Evolutionary conservation across 1,284 basidiomycete species (phyloP).

Genomic region (Apiotrichum montevideense): DNA sequence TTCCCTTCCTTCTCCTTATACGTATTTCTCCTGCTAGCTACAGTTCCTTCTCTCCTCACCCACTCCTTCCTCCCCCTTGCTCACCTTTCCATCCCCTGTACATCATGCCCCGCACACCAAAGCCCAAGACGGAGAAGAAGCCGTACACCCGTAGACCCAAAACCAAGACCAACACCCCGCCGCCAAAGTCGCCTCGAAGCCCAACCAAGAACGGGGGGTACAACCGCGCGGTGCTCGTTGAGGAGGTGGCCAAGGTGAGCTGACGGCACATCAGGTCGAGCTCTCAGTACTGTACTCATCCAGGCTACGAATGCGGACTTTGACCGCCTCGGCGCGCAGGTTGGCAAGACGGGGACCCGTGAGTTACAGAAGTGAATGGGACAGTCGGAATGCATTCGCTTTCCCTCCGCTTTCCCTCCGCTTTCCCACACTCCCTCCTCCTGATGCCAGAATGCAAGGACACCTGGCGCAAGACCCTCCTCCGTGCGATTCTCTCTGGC

Average conservation of each 20-base stretch:
- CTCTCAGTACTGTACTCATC: too few relatives aligned
- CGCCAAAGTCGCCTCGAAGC: too few relatives aligned
- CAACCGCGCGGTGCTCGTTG: slow-evolving; percentile 7
- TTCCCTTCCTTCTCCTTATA: too few relatives aligned
- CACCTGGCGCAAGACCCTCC: slow-evolving; percentile 32
- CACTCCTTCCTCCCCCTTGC: too few relatives aligned
- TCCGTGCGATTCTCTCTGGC: slow-evolving; percentile 16
- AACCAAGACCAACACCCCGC: background rate
- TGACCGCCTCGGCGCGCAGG: background rate
- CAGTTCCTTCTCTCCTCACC: too few relatives aligned
- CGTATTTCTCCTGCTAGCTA: too few relatives aligned
- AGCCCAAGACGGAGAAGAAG: background rate
- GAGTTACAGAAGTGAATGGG: too few relatives aligned
- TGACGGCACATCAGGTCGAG: too few relatives aligned
- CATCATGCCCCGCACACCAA: background rate
- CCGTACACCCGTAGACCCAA: background rate
- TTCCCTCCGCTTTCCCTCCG: too few relatives aligned
- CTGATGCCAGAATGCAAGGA: slow-evolving; percentile 22
- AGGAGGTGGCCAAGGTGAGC: slow-evolving; percentile 7
- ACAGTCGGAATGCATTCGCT: too few relatives aligned
- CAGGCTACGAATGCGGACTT: slow-evolving; percentile 9
- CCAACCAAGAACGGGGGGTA: background rate
- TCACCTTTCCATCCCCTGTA: too few relatives aligned
- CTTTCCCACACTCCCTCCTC: background rate
- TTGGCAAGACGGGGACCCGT: slow-evolving; percentile 16